phyloP scores from a whole-genome alignment of 75 land plant species.

The Sequoiadendron giganteum region DNA sequence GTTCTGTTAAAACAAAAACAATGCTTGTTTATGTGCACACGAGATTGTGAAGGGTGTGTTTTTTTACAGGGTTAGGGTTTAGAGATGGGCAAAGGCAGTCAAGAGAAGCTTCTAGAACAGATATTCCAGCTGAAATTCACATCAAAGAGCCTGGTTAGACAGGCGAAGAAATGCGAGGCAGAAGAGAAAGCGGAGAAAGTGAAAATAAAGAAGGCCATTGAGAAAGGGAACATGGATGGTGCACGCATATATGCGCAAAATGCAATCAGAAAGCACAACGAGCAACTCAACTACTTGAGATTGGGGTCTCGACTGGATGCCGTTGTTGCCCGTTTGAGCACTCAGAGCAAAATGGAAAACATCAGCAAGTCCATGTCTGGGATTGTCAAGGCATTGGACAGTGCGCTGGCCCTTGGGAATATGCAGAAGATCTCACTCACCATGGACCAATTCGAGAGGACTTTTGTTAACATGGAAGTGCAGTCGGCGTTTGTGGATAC shows the following conservation, averaged over 20 bases:
- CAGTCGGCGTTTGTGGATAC: conserved; percentile 43
- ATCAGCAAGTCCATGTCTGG: conserved; percentile 68
- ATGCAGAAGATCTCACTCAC: conserved; percentile 60
- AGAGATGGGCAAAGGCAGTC: conserved; percentile 50
- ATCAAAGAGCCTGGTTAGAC: conserved; percentile 76
- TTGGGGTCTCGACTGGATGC: conserved; percentile 89
- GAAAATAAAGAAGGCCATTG: conserved; percentile 93
- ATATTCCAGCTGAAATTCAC: conserved; percentile 89
- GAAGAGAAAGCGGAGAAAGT: conserved; percentile 89
- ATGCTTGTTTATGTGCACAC: no score
- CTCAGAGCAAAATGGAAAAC: conserved; percentile 71
- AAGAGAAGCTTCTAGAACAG: conserved; percentile 84
- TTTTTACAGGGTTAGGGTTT: conserved; percentile 1
- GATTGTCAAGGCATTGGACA: conserved; percentile 75
- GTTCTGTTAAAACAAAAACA: no score
- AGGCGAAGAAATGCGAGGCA: conserved; percentile 85
- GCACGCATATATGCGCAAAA: conserved; percentile 92
- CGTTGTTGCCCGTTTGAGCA: conserved; percentile 79
- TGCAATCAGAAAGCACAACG: conserved; percentile 85
- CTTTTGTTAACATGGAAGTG: conserved; percentile 48
- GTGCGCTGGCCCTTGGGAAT: conserved; percentile 59
- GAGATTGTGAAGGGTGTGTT: no score
- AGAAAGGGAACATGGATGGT: conserved; percentile 96
- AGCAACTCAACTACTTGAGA: conserved; percentile 94
- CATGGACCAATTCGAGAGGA: conserved; percentile 43